A percentile compares a stretch with the other conserved stretches of the same genome.
These are phyloP conservation scores for Paraglomus brasilianum DNA, from an alignment of 192 early-diverging fungal species.

Conservation along the genomic window DNA sequence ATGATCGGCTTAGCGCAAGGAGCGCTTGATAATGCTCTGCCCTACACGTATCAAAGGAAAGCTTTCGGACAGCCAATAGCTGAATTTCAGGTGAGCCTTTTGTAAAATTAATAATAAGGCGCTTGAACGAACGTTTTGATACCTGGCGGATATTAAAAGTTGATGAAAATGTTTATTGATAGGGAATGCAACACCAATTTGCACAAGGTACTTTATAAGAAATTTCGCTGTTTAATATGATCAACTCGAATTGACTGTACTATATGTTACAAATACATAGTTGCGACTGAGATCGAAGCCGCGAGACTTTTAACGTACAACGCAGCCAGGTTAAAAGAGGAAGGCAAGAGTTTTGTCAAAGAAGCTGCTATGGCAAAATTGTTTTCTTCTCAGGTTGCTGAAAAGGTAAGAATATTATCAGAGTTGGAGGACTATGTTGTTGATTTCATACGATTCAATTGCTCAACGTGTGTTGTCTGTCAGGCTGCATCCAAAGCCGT, in stretches of 20 bases:
- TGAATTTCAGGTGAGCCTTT: constrained; percentile 70
- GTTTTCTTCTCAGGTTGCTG: constrained; percentile 93
- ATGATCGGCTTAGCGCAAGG: constrained; percentile 98
- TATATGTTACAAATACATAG: constrained; percentile 10
- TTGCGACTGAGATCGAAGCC: constrained; percentile 94
- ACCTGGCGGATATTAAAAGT: too few species aligned
- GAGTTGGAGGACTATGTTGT: neutral
- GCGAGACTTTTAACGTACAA: constrained; percentile 96
- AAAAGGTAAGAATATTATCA: constrained; percentile 44
- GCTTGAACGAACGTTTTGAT: too few species aligned
- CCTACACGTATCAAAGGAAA: constrained; percentile 94
- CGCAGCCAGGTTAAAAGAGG: constrained; percentile 92
- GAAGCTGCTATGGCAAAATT: constrained; percentile 99
- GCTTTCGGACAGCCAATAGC: constrained; percentile 85
- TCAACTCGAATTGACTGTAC: neutral
- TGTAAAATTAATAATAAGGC: too few species aligned
- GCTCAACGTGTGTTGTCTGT: neutral
- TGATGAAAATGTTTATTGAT: too few species aligned
- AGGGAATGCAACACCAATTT: constrained; percentile 63
- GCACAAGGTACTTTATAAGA: constrained; percentile 44
- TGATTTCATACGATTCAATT: too few species aligned
- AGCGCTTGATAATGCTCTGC: constrained; percentile 80
- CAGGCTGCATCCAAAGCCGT: constrained; percentile 82
- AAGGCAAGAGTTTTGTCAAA: constrained; percentile 88
- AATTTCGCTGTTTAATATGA: neutral